A percentile compares a stretch with the other conserved stretches of the same genome.
Conservation (phyloP, 225 moss, liverwort and hornwort species). For the Pseudoscleropodium purum region DNA sequence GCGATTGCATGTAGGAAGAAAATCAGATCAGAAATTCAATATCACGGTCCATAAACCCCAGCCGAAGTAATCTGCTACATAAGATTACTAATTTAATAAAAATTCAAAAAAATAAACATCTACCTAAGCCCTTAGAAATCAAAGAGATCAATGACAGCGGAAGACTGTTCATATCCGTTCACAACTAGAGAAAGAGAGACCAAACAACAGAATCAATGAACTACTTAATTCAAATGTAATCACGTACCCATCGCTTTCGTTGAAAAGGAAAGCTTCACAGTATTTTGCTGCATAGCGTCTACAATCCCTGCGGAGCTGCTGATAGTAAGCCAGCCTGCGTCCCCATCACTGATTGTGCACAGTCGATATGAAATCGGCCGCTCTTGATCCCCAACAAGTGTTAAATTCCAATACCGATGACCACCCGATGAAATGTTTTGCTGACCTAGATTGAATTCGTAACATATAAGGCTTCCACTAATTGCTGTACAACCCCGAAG, state of each 20-base stretch:
- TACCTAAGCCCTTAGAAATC: neutral
- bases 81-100: neutral
- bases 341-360: constrained; percentile 68
- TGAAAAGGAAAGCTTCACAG: constrained; percentile 78
- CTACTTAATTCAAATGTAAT: neutral
- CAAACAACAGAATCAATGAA: neutral
- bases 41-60: neutral
- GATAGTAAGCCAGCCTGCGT: constrained; percentile 73
- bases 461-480: constrained; percentile 61
- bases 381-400: constrained; percentile 67
- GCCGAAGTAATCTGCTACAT: neutral
- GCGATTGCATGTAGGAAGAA: neutral
- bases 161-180: neutral
- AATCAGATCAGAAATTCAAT: neutral
- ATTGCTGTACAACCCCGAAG: constrained; percentile 86
- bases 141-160: neutral
- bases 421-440: constrained; percentile 93
- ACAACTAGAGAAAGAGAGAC: neutral
- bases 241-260: constrained; percentile 86
- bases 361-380: constrained; percentile 62
- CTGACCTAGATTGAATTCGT: constrained; percentile 80
- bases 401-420: constrained; percentile 75
- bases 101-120: neutral
- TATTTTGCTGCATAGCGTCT: constrained; percentile 57
- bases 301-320: constrained; percentile 63